These are phyloP conservation scores for Lupinus albus DNA, from an alignment of 306 rosid species.

Conservation along the genomic window DNA sequence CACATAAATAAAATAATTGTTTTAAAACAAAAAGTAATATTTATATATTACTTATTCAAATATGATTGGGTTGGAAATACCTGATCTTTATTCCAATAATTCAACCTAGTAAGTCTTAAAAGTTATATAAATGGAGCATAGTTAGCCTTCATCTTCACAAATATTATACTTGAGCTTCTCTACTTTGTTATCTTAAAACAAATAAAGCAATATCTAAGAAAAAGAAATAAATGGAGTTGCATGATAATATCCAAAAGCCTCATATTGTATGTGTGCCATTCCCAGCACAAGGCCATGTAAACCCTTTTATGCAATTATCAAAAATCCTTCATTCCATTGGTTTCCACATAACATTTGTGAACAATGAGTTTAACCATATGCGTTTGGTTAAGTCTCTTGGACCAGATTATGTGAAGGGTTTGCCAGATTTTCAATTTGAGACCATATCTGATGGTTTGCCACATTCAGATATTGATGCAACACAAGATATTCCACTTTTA, in stretches of 20 bases:
- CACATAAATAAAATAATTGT: no score
- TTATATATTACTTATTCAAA: no score
- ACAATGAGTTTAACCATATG: constrained; percentile 36
- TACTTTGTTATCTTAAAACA: not conserved
- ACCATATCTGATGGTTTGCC: constrained; percentile 44
- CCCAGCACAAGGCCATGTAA: constrained; percentile 45
- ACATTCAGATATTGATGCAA: constrained; percentile 18
- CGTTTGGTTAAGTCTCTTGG: constrained; percentile 36
- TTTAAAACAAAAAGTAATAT: no score
- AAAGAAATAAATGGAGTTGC: not conserved
- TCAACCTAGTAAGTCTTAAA: no score
- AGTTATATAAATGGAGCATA: no score
- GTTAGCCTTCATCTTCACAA: not conserved
- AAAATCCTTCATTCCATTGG: constrained; percentile 43
- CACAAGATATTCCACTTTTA: constrained; percentile 37
- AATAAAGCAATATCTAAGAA: not conserved
- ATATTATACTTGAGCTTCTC: not conserved
- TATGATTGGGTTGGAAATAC: no score
- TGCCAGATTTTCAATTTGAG: constrained; percentile 34
- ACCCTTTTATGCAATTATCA: constrained; percentile 46
- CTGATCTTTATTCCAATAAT: no score
- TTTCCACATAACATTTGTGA: constrained; percentile 44
- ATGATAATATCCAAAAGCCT: not conserved
- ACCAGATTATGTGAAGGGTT: constrained; percentile 13
- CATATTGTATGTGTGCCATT: not conserved